Percentiles rank a stretch among this genome's conserved stretches.
These are phyloP conservation scores for Rhododendron molle DNA, from an alignment of 148 eudicot species.

Conservation along the genomic window DNA sequence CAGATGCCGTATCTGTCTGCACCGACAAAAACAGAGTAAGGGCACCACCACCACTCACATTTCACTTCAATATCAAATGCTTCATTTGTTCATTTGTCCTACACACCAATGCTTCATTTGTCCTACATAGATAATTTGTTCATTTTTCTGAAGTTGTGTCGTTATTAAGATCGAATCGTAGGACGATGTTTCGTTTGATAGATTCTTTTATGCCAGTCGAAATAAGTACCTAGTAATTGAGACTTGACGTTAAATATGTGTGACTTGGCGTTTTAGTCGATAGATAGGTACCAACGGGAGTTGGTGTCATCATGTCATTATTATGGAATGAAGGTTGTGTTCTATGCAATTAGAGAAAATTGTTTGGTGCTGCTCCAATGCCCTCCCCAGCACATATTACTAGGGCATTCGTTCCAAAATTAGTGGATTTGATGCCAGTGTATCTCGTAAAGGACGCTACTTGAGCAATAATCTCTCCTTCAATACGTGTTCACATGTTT, in stretches of 20 bases:
- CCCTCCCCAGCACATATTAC: too few relatives aligned
- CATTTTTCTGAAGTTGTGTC: neutral
- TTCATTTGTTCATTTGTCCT: too few relatives aligned
- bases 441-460: neutral
- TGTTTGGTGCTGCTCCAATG: too few relatives aligned
- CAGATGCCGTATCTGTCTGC: conserved; percentile 71
- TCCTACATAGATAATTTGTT: neutral
- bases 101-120: neutral
- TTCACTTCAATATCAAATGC: neutral
- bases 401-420: too few relatives aligned
- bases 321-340: too few relatives aligned
- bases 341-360: too few relatives aligned
- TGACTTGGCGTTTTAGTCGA: neutral
- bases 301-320: too few relatives aligned
- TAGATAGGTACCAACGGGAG: too few relatives aligned
- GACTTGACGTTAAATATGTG: neutral
- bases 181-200: neutral
- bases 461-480: neutral
- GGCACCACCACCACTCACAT: neutral
- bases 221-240: neutral
- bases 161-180: neutral
- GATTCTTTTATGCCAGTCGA: neutral
- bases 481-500: neutral
- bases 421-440: too few relatives aligned
- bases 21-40: neutral